A percentile compares a stretch with the other conserved stretches of the same genome.
Conservation (phyloP, 768 basidiomycete genomes). For the Polyporus arcularius region DNA sequence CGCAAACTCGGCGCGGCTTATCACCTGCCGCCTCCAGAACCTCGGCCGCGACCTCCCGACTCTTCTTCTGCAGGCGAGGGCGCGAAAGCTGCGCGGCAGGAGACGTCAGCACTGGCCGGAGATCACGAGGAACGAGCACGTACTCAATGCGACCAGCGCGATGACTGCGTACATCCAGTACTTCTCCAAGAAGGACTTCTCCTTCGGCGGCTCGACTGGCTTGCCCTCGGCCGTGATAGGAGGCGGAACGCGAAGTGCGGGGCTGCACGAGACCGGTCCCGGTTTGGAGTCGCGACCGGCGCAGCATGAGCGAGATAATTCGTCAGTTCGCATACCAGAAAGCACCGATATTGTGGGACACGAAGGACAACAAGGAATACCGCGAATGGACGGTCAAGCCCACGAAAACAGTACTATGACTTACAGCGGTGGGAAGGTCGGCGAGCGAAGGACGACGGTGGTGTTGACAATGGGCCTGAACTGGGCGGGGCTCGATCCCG, state of each 20-base stretch:
- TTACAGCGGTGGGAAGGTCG: conserved; percentile 60
- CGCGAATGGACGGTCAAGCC: background rate
- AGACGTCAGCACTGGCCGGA: background rate
- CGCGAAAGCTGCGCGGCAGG: conserved; percentile 5
- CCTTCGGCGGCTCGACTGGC: conserved; percentile 56
- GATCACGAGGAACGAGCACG: background rate
- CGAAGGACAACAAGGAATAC: background rate
- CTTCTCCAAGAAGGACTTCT: conserved; percentile 83
- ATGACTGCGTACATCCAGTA: conserved; percentile 86
- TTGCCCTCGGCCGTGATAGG: conserved; percentile 67
- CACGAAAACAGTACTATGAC: conserved; percentile 23
- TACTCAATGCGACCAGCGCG: conserved; percentile 59
- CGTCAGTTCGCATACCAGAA: background rate
- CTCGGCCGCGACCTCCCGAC: conserved; percentile 13
- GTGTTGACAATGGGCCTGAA: conserved; percentile 49
- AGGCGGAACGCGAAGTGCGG: conserved; percentile 67
- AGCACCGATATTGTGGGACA: background rate
- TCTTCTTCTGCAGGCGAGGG: conserved; percentile 19
- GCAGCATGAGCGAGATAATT: background rate
- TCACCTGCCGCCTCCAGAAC: conserved; percentile 12
- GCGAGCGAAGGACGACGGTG: conserved; percentile 47
- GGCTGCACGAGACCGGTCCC: conserved; percentile 41
- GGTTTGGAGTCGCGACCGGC: background rate
- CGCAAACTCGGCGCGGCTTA: background rate
- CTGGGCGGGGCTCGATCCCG: conserved; percentile 16